Evolutionary conservation across 1,139 yeast species (phyloP), one percentile per base, ranked within the genome.

Genomic region (Chernovozyma sophiae-reginae): DNA sequence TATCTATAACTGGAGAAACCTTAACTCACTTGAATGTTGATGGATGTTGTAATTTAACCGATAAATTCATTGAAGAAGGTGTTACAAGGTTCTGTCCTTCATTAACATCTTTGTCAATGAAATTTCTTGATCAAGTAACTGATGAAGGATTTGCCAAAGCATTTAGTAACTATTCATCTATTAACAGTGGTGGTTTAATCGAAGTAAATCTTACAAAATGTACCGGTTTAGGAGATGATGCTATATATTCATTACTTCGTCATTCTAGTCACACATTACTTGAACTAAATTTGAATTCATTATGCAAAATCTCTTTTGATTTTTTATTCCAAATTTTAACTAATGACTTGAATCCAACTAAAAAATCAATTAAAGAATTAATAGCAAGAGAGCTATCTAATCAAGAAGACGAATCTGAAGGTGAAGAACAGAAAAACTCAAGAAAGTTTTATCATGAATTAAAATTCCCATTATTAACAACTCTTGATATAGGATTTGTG

Each of bases 41-140:
- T 52, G 94, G 94, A 0, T 86, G 95, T 48, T 55, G 81, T 0
- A 77, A 67, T 5, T 61, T 92, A 26, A 82, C 96, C 0, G 95
- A 87, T 52, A 61, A 60, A 6, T 72, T 79, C 41, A 49, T 86
- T 14, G 52, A 66, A 5, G 77, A 79, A 32, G 90, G 90, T 0
- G 49, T 86, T 5, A 63, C 72, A 25, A 74, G 75, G 24, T 79
- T 74, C 48, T 80, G 90, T 42, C 68, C 74, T 0, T 62, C 63
- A 11, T 55, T 85, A 35, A 68, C 77, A 4, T 64, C 62, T 16
- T 55, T 85, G 3, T 81, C 87, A 0, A 55, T 83, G 41, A 61
- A 57, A 23, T 55, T 64, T 19, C 56, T 86, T 20, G 85, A 79
- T 44, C 80, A 77, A 45, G 56, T 89, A 16, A 76, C 92, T 0